Base-by-base conservation (phyloP, 2,329 filamentous ascomycete species). In the Leptoxyphium fumago region DNA sequence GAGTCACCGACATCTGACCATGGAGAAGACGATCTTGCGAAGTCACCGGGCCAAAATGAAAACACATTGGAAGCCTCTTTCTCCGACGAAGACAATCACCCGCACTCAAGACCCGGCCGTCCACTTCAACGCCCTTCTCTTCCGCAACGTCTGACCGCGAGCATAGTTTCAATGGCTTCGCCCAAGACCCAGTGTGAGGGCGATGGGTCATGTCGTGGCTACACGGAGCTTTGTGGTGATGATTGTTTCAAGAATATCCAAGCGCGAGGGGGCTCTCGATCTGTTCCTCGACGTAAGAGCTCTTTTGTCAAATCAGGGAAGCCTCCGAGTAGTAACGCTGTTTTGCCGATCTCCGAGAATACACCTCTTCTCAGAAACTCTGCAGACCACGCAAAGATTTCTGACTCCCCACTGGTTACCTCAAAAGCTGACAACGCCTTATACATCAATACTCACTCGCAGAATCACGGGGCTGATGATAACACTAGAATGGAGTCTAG, bases 201-300 rank as follows among this genome's bases (percentile, higher is more conserved):
- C 43, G 62, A 70, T 43, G 76, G 74, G 0, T 72, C 74, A 14
- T 81, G 77, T 50, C 75, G 73, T 51, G 77, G 77, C 0, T 73
- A 74, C 50, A 75, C 74, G 2, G 73, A 79, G 50, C 69, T 74
- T 1, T 80, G 77, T 52, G 75, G 76, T 1, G 64, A 66, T 18
- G 74, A 79, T 47, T 80, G 77, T 57, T 73, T 75, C 52, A 76
- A 73, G 55, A 69, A 63, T 32, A 55, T 69, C 5, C 65, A 63
- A 38, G 57, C 61, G 1, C 53, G 64, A 42, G 60, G 61, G 6
- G 60, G 63, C 9, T 39, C 49, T 11, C 17, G 51, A n/a, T 26
- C 21, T 9, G 40, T 42, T 18, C 18, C 17, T 18, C 13, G 38
- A 28, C 14, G 38, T 6, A 40, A 14, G 13, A 21, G 38, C 11